Evolutionary conservation across 164 flowering plant species (phyloP), one percentile per base, ranked within the genome.

Genomic region (Berberis vulgaris): DNA sequence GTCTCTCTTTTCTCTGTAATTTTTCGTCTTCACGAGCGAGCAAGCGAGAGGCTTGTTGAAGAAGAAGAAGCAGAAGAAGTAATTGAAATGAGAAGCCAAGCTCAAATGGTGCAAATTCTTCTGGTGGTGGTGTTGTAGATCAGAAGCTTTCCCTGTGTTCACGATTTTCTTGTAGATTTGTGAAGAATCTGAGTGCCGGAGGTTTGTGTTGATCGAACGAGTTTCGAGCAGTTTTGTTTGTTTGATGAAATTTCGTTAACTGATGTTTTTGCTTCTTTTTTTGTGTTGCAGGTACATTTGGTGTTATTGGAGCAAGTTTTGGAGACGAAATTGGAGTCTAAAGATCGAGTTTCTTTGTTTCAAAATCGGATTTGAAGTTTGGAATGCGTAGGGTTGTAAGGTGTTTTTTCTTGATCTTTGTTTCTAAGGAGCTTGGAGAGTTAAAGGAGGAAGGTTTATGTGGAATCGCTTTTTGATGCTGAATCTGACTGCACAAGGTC

Each of bases 401-500:
- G 38, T 45, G 8, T 43, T 45, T 43, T 44, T 43, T 38, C 43
- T 54, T 50, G 68, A 71, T 65, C 66, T 58, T 1, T 13, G 46
- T 49, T 52, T 57, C 43, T 65, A 38, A 45, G 39, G 39, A 56
- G 9, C 9, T 9, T 2, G 46, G 40, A 49, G 43, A 60, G 50
- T 54, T 38, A 49, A 57, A 60, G 38, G n/a, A 50, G 54, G 50
- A 44, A 43, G 40, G 43, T 61, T 58, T 42, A 5, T 45, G 8
- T 45, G 12, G 45, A 7, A 43, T 60, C n/a, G 49, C n/a, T 2
- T 60, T 44, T 50, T 12, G 39, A n/a, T 60, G 39, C 4, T 54
- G 67, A 69, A 75, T 68, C 64, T 61, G 68, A 60, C 59, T 10
- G 49, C 42, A 39, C 11, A 50, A 66, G 73, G 68, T 70, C 46